Base-by-base conservation (phyloP, 257 asterid species). In the Solanum lycopersicoides region DNA sequence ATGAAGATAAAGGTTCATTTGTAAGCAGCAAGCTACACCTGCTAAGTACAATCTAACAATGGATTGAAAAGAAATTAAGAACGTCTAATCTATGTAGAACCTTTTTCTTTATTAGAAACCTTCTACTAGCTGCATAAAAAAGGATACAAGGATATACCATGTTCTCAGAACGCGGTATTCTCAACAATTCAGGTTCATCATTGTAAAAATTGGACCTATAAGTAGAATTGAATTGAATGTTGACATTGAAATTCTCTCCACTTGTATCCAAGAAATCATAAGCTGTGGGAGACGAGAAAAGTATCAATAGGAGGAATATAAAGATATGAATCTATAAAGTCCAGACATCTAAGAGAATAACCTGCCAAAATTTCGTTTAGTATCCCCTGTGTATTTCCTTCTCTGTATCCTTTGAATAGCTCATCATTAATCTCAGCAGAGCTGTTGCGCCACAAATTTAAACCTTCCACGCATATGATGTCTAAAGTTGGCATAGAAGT, bases 331-430 rank as follows among this genome's bases (percentile, higher is more conserved):
- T n/a, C 65, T 28, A 68, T 34, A 66, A 47, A 20, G 23, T 71
- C 32, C 53, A 56, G 30, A 11, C 45, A 66, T 4, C 35, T 14
- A 69, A 8, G 15, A n/a, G 59, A 86, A 89, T 68, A 47, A 90
- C 93, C 93, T 74, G 89, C 90, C 72, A 90, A 77, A 35, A 90
- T 87, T 82, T 90, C 91, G 34, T 89, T 91, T 39, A 77, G 86
- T 86, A 72, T 84, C 75, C 90, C 88, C 86, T 83, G 75, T 63
- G 72, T 37, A 85, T 89, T 87, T 44, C 93, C 92, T 18, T 65
- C 73, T 69, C 39, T 66, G 88, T 80, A 87, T n/a, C 93, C 93
- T 73, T 74, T 77, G 88, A 87, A 87, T 18, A 90, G 87, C 86
- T 90, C 93, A 47, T 86, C 83, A 39, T 91, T 89, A 63, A 90